Conservation (phyloP, 352 stramenopile species). For the Pilasporangium apinafurcum region DNA sequence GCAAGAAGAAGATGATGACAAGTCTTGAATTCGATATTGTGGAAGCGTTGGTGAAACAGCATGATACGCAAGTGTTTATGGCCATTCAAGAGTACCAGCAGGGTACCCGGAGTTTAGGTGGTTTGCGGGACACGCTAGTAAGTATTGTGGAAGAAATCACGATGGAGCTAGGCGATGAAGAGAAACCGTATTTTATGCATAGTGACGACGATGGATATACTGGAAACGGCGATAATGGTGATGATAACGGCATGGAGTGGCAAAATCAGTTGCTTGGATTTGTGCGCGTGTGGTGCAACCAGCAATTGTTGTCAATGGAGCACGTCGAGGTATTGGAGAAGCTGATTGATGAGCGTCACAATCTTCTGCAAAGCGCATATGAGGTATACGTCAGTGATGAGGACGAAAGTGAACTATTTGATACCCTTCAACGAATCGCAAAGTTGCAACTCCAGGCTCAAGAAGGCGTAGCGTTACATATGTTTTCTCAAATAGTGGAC, state of each 20-base stretch:
- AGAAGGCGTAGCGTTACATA: slow-evolving; percentile 27
- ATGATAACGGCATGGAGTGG: slow-evolving; percentile 21
- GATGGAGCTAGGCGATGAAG: slow-evolving; percentile 52
- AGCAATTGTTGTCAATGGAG: slow-evolving; percentile 17
- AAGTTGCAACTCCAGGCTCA: slow-evolving; percentile 47
- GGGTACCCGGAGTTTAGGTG: slow-evolving; percentile 12
- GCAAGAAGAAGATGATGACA: slow-evolving; percentile 58
- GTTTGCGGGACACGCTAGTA: slow-evolving; percentile 44
- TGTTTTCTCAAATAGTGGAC: slow-evolving; percentile 25
- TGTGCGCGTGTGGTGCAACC: slow-evolving; percentile 34
- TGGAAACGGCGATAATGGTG: too few species aligned
- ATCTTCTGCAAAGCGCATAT: slow-evolving; percentile 65
- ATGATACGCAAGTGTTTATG: slow-evolving; percentile 41
- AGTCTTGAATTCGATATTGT: slow-evolving; percentile 53
- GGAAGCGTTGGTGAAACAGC: slow-evolving; percentile 46
- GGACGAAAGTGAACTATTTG: slow-evolving; percentile 57
- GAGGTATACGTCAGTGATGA: slow-evolving; percentile 55
- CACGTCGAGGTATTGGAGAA: slow-evolving; percentile 29
- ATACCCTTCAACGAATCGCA: slow-evolving; percentile 63
- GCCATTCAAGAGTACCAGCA: slow-evolving; percentile 34
- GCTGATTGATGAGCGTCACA: slow-evolving; percentile 45
- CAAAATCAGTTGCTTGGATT: slow-evolving; percentile 39
- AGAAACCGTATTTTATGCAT: slow-evolving; percentile 33
- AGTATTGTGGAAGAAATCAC: slow-evolving; percentile 60
- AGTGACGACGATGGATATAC: slow-evolving; percentile 12